phyloP scores from a whole-genome alignment of 805 yeast species.

The Lipomyces sp. region DNA sequence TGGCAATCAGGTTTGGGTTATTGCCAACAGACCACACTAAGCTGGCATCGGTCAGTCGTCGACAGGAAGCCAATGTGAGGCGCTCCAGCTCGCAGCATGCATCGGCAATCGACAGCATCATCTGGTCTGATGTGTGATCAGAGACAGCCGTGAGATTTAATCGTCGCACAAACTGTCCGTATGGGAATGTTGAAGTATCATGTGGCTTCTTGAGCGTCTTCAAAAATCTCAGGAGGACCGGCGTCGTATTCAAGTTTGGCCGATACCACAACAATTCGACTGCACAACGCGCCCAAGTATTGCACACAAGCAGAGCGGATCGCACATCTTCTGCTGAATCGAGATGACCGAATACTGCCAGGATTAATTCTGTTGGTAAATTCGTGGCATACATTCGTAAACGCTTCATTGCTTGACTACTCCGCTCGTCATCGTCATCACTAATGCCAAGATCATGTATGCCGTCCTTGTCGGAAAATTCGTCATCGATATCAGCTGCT shows the following conservation, averaged over 20 bases:
- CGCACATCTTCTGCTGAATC: conserved; percentile 28
- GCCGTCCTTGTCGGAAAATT: conserved; percentile 12
- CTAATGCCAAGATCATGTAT: neutral
- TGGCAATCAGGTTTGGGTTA: conserved; percentile 76
- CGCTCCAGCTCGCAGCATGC: conserved; percentile 79
- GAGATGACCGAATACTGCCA: conserved; percentile 23
- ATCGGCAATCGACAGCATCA: conserved; percentile 60
- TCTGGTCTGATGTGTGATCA: conserved; percentile 65
- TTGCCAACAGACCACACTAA: conserved; percentile 64
- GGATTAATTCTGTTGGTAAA: conserved; percentile 31
- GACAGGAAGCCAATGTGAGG: conserved; percentile 81
- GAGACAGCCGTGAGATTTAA: conserved; percentile 79
- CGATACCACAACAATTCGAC: conserved; percentile 87
- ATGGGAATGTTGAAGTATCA: conserved; percentile 69
- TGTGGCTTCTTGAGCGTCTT: conserved; percentile 56
- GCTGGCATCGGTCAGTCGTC: conserved; percentile 62
- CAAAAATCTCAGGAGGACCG: conserved; percentile 58
- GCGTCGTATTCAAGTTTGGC: conserved; percentile 65
- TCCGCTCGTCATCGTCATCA: conserved; percentile 13
- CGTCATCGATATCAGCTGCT: conserved; percentile 14
- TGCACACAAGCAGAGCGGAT: conserved; percentile 64
- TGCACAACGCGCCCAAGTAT: conserved; percentile 75
- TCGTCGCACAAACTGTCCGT: conserved; percentile 66
- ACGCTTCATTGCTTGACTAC: conserved; percentile 2
- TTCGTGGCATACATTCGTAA: conserved; percentile 10